These are phyloP conservation scores for Aspergillus neotritici DNA, from an alignment of 2,329 filamentous ascomycete species.

Conservation along the genomic window DNA sequence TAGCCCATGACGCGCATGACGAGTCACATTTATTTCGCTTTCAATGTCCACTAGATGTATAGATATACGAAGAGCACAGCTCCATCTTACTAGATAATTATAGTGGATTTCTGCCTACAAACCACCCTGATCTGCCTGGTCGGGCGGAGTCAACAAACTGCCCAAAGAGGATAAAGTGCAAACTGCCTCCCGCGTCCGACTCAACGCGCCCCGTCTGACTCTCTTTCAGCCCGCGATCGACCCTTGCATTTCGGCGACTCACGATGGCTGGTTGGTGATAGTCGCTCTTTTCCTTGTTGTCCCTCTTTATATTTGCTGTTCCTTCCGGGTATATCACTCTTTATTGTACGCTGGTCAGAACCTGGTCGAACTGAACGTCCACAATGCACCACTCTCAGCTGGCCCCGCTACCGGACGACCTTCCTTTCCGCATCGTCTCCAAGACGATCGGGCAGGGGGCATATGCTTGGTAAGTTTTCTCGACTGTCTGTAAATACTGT, in stretches of 20 bases:
- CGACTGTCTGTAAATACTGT: not conserved
- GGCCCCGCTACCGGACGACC: slow-evolving; percentile 72
- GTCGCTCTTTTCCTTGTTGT: not conserved
- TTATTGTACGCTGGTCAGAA: slow-evolving; percentile 2
- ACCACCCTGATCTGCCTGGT: no score
- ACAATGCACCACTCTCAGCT: slow-evolving; percentile 74
- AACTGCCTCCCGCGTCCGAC: slow-evolving; percentile 22
- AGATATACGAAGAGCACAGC: no score
- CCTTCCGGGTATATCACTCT: not conserved
- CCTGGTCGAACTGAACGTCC: no score
- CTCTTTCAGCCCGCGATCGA: slow-evolving; percentile 4
- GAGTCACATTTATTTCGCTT: no score
- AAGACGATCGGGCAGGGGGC: slow-evolving; percentile 95
- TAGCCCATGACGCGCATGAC: no score
- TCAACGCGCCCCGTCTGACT: slow-evolving; percentile 10
- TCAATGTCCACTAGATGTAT: no score
- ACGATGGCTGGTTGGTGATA: slow-evolving; percentile 9
- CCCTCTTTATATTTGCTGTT: slow-evolving; percentile 2
- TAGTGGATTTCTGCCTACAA: no score
- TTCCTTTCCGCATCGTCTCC: slow-evolving; percentile 91
- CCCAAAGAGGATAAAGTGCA: slow-evolving; percentile 35
- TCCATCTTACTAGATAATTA: no score
- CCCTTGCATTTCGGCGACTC: slow-evolving; percentile 17
- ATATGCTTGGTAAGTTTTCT: slow-evolving; percentile 73
- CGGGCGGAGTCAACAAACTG: slow-evolving; percentile 25